phyloP scores from a whole-genome alignment of 176 grass and related monocot species.

The Zea luxurians region DNA sequence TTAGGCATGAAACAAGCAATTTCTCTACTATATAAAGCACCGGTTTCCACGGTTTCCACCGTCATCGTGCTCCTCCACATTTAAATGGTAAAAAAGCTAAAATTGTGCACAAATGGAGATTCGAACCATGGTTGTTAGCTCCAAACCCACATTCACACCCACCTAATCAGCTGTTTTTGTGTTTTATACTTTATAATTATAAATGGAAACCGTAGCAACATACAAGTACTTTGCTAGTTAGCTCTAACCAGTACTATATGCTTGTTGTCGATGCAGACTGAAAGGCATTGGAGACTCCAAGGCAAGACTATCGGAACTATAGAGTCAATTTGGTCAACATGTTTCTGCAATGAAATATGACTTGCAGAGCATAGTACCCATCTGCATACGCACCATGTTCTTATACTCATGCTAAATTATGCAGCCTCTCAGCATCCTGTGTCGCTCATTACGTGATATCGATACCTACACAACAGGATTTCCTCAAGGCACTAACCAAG shows the following conservation, averaged over 20 bases:
- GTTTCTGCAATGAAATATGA: slow-evolving; percentile 6
- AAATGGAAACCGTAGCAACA: too few relatives aligned
- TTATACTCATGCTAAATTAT: slow-evolving; percentile 42
- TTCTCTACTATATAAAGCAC: not conserved
- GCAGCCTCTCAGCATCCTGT: slow-evolving; percentile 89
- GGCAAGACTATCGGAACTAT: slow-evolving; percentile 44
- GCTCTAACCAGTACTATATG: slow-evolving; percentile 8
- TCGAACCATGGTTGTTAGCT: too few relatives aligned
- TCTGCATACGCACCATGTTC: not conserved
- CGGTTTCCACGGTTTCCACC: too few relatives aligned
- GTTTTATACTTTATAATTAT: too few relatives aligned
- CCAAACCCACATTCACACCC: too few relatives aligned
- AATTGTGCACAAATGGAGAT: too few relatives aligned
- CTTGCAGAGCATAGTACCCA: not conserved
- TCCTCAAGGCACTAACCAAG: slow-evolving; percentile 75
- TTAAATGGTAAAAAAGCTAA: too few relatives aligned
- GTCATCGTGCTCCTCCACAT: too few relatives aligned
- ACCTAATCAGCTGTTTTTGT: too few relatives aligned
- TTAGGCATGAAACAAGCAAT: not conserved
- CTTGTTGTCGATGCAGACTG: slow-evolving; percentile 57
- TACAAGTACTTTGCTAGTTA: not conserved
- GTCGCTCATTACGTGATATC: slow-evolving; percentile 68
- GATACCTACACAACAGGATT: slow-evolving; percentile 91
- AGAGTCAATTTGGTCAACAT: slow-evolving; percentile 30
- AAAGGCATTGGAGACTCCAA: slow-evolving; percentile 85